Conservation (phyloP, 1,284 basidiomycete genomes). For the Cutaneotrichosporon curvatum region DNA sequence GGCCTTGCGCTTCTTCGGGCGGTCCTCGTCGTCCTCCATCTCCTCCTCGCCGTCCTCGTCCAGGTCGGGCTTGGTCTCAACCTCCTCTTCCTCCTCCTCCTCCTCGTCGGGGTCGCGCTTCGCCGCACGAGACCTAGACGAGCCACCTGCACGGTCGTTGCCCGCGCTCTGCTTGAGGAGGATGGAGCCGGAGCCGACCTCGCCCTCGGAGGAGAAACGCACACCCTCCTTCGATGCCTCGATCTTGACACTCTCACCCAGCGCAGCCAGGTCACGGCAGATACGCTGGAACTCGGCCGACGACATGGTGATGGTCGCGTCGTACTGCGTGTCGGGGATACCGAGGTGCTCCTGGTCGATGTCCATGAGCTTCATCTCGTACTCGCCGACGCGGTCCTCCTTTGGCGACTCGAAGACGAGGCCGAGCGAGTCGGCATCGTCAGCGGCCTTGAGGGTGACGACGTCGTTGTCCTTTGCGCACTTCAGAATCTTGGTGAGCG, state of each 20-base stretch:
- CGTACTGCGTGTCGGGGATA: conserved; percentile 98
- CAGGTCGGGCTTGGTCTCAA: conserved; percentile 49
- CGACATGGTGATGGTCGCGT: conserved; percentile 84
- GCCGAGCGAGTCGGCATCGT: conserved; percentile 84
- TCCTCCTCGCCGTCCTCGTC: conserved; percentile 46
- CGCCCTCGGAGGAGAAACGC: conserved; percentile 87
- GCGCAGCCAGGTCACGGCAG: conserved; percentile 81
- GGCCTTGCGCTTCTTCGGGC: conserved; percentile 41
- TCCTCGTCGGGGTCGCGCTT: conserved; percentile 53
- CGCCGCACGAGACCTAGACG: conserved; percentile 26
- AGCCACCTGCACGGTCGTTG: conserved; percentile 31
- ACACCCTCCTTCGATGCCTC: conserved; percentile 96
- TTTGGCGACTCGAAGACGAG: conserved; percentile 87
- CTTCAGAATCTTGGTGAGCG: conserved; percentile 91
- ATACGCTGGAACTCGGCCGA: conserved; percentile 85
- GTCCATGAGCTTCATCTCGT: conserved; percentile 99
- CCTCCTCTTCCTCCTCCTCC: conserved; percentile 49
- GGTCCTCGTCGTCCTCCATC: conserved; percentile 46
- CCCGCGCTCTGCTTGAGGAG: conserved; percentile 66
- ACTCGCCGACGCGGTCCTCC: conserved; percentile 90
- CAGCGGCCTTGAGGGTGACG: conserved; percentile 82
- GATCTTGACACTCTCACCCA: conserved; percentile 93
- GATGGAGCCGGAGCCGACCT: conserved; percentile 85
- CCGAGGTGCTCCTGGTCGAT: conserved; percentile 93
- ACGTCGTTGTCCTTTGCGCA: conserved; percentile 96